These are phyloP conservation scores for Penicillium bovifimosum DNA, from an alignment of 495 filamentous ascomycete genomes.

Conservation along the genomic window DNA sequence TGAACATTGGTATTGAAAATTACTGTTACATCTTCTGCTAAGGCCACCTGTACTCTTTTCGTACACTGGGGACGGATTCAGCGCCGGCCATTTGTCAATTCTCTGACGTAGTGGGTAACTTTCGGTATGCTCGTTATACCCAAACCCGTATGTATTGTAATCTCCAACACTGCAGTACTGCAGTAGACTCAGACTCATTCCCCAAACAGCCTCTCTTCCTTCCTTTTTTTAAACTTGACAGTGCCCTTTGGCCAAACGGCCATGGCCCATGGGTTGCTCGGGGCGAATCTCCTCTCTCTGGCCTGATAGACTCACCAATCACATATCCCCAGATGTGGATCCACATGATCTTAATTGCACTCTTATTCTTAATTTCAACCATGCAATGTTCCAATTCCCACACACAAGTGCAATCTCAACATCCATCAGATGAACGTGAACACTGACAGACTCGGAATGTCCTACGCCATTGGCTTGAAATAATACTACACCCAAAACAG, in stretches of 20 bases:
- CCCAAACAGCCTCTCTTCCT: too few species aligned
- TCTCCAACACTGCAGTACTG: too few species aligned
- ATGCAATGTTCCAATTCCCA: background rate
- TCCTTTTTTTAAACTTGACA: background rate
- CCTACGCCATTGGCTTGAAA: conserved; percentile 18
- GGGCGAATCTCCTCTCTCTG: background rate
- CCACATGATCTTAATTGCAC: background rate
- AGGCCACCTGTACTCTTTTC: conserved; percentile 20
- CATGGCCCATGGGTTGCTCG: background rate
- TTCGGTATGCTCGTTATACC: background rate
- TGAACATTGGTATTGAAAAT: background rate
- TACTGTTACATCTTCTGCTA: conserved; percentile 4
- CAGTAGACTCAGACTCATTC: too few species aligned
- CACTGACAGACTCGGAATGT: conserved; percentile 7
- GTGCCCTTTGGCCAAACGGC: background rate
- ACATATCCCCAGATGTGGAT: background rate
- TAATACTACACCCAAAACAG: conserved; percentile 16
- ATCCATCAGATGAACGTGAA: background rate
- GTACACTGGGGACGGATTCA: too few species aligned
- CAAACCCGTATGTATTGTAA: background rate
- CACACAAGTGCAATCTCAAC: background rate
- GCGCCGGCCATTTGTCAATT: background rate
- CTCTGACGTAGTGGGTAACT: background rate
- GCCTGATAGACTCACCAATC: background rate
- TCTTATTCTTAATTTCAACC: conserved; percentile 1